Base-by-base conservation (phyloP, 192 early-diverging fungal genomes). In the Entomortierella parvispora region DNA sequence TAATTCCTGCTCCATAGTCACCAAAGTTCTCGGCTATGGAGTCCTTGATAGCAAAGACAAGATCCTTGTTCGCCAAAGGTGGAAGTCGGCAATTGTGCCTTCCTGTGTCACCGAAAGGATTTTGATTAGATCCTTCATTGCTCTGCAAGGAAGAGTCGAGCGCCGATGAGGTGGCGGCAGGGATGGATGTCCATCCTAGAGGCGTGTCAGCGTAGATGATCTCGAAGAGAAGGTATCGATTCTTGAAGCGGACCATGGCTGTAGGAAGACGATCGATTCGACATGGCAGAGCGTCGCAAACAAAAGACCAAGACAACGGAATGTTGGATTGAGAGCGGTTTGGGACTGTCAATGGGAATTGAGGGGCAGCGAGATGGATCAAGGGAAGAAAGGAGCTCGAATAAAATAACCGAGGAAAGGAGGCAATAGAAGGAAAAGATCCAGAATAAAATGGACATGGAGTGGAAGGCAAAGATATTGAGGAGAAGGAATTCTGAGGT, bases 191-290 rank as follows among this genome's bases (percentile, higher is more conserved):
- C 53, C 61, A 59, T 47, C 65, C 60, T 9, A 71, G 65, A 32
- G 69, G 59, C 11, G 74, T 76, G 65, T 78, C 52, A 17, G 63
- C 72, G 40, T 70, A 80, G 55, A 79, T 54, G n/a, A 82, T 56
- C 58, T 85, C 83, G 54, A 85, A 82, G 18, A 85, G 58, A 14
- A 85, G 52, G 70, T 82, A 85, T 58, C 83, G 79, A 54, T 85
- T 80, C 75, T 85, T 85, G 79, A 85, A 85, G 46, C 83, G 79
- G 20, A 85, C 83, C 83, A 85, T 85, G 53, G 22, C 58, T 6
- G 22, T 62, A 31, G 4, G 57, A 40, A 15, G 6, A 33, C 29
- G 15, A 28, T 31, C 29, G 9, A 45, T n/a, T 23, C 28, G 51
- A n/a, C n/a, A n/a, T n/a, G n/a, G n/a, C n/a, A n/a, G n/a, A n/a